These are phyloP conservation scores for Alternaria sp. DNA, from an alignment of 2,329 filamentous ascomycete genomes.

Conservation along the genomic window DNA sequence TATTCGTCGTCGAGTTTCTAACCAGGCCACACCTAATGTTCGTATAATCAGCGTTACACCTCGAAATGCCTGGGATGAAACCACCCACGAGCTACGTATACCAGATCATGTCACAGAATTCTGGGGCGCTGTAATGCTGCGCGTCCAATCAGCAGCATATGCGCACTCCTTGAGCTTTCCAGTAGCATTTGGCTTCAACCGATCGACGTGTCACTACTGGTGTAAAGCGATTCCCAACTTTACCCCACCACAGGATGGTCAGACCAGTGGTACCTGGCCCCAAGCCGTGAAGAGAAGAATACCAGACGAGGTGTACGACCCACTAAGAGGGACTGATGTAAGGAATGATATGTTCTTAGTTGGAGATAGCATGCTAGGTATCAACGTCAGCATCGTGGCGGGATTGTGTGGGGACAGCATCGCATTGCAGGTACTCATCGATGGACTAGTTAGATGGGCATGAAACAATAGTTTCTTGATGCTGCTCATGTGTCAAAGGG, in stretches of 20 bases:
- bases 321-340: conserved; percentile 21
- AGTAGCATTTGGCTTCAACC: conserved; percentile 32
- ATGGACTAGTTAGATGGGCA: conserved; percentile 31
- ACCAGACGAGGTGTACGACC: conserved; percentile 25
- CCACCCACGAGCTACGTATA: conserved; percentile 29
- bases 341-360: conserved; percentile 35
- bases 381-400: conserved; percentile 31
- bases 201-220: conserved; percentile 36
- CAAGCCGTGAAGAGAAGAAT: conserved; percentile 25
- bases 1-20: conserved; percentile 28
- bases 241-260: conserved; percentile 17
- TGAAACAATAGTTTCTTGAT: not conserved
- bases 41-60: conserved; percentile 30
- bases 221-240: conserved; percentile 27
- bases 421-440: conserved; percentile 31
- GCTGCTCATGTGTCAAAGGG: not conserved
- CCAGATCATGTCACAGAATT: conserved; percentile 17
- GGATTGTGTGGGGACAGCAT: conserved; percentile 32
- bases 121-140: conserved; percentile 27
- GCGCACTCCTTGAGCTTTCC: conserved; percentile 29
- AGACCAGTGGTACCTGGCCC: conserved; percentile 21
- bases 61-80: conserved; percentile 23
- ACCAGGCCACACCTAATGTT: conserved; percentile 24
- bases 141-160: conserved; percentile 27
- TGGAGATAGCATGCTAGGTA: conserved; percentile 22